phyloP scores from a whole-genome alignment of 2,329 filamentous ascomycete species.

The Plectosphaerella plurivora region DNA sequence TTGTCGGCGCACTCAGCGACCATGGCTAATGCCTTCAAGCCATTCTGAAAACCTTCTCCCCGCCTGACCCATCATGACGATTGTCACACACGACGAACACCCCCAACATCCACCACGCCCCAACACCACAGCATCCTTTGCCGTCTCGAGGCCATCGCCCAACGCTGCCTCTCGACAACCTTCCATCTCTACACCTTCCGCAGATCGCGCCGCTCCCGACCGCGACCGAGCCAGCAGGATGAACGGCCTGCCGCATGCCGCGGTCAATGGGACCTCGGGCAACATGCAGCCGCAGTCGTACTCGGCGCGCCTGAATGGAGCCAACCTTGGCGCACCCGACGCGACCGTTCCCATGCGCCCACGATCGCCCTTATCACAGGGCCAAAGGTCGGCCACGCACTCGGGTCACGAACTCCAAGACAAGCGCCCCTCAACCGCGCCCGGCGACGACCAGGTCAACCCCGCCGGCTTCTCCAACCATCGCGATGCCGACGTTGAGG shows the following conservation, averaged over 20 bases:
- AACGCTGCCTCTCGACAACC: neutral
- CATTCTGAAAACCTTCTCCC: neutral
- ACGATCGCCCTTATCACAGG: neutral
- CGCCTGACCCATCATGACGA: neutral
- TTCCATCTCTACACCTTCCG: neutral
- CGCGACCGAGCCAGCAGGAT: neutral
- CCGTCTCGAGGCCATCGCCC: neutral
- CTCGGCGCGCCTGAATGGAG: neutral
- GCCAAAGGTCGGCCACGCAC: slow-evolving; percentile 12
- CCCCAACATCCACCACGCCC: neutral
- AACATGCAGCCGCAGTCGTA: neutral
- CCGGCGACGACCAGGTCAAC: slow-evolving; percentile 32
- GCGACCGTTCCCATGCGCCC: neutral
- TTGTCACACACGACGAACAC: neutral
- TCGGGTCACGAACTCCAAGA: slow-evolving; percentile 13
- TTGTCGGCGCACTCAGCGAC: neutral
- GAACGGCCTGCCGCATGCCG: neutral
- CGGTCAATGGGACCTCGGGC: neutral
- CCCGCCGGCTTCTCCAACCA: slow-evolving; percentile 5
- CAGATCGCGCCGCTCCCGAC: neutral
- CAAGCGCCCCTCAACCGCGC: slow-evolving; percentile 40
- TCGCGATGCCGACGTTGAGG: neutral
- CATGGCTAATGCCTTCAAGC: neutral
- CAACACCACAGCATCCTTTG: neutral
- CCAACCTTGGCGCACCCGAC: neutral